Conservation (phyloP, 768 basidiomycete species). For the Hortiboletus campestris region DNA sequence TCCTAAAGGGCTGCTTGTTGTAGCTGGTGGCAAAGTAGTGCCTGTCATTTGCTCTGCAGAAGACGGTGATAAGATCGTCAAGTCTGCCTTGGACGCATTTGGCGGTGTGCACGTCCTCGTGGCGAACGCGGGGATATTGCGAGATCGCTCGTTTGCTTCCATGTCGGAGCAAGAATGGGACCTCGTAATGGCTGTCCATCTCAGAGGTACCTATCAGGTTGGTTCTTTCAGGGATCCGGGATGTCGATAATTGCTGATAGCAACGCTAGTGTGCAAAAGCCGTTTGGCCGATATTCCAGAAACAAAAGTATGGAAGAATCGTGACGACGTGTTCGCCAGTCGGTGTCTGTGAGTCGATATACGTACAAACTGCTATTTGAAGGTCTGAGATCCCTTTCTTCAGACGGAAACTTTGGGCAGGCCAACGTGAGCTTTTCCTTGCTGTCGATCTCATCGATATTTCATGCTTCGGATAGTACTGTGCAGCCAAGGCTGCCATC, state of each 20-base stretch:
- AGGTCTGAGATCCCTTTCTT: not conserved
- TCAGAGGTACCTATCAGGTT: constrained; percentile 90
- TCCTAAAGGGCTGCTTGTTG: not conserved
- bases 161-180: constrained; percentile 97
- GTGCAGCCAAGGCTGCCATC: constrained; percentile 90
- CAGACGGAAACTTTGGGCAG: constrained; percentile 95
- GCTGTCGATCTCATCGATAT: not conserved
- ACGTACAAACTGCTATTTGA: not conserved
- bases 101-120: constrained; percentile 85
- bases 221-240: not conserved
- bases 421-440: constrained; percentile 57
- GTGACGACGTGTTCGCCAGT: constrained; percentile 92
- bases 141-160: constrained; percentile 89
- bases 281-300: constrained; percentile 94
- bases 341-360: constrained; percentile 74
- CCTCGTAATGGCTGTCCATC: constrained; percentile 81
- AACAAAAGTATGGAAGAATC: constrained; percentile 95
- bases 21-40: constrained; percentile 87
- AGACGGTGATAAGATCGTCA: constrained; percentile 87
- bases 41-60: constrained; percentile 85
- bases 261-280: constrained; percentile 79
- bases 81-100: constrained; percentile 81
- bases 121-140: constrained; percentile 91
- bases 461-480: constrained; percentile 52
- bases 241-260: not conserved